Evolutionary conservation across 805 yeast species (phyloP), one percentile per base, ranked within the genome.

Genomic region (Saturnispora serradocipensis): DNA sequence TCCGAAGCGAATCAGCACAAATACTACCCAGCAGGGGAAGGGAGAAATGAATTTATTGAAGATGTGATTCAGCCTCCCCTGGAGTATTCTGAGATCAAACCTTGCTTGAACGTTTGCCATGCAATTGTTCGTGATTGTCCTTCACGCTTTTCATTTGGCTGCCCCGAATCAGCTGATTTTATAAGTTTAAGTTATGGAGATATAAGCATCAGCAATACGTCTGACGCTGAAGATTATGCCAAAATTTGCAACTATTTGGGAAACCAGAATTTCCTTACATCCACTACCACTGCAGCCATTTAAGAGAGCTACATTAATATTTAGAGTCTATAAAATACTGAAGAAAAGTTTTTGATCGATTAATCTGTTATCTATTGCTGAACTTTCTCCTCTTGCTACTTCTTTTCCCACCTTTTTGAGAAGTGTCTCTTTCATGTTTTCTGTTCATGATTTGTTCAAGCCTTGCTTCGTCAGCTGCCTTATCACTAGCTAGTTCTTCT

Each of bases 51-150:
- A 5, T 78, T 76, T 55, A 73, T 91, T 39, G 76, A 81, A 56
- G 56, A 65, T 3, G 61, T 76, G 1, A 70, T 84, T 30, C 71
- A 76, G 4, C 87, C 89, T 0, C 73, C 75, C 4, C 60, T 67
- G 11, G 62, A 67, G 25, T 91, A 90, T 66, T 82, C 74, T 59
- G 99, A 91, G 67, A 75, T 93, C 3, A 65, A 88, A 52, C 99
- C 99, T 0, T 91, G 99, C 63, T 74, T 84, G 47, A 82, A 86
- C 60, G 76, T 84, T 55, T 93, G 98, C 66, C 72, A 86, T 55
- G 76, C 81, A 5, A 78, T 93, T 7, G 93, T 84, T 2, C 74
- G 88, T 47, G 85, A 86, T 63, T 91, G 99, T 64, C 97, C 97
- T 1, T 67, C 89, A 0, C 80, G 70, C 30, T 80, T 91, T 60